Conservation (phyloP, 2,329 filamentous ascomycete genomes). For the Apiospora rasikravindrae region DNA sequence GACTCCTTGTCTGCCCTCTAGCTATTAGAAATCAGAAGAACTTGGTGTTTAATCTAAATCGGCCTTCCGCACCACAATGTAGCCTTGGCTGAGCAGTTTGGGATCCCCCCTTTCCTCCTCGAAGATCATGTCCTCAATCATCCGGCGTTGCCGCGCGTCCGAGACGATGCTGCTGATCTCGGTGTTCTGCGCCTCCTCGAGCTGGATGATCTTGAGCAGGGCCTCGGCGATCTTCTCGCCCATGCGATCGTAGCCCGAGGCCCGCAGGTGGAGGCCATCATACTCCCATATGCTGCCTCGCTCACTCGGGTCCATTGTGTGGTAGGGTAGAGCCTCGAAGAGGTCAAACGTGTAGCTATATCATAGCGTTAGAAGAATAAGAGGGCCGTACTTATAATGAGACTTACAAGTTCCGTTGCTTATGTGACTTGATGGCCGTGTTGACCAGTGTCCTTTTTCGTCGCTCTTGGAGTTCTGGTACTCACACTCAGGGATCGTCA, state of each 20-base stretch:
- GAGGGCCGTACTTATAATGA: not conserved
- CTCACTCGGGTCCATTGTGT: constrained; percentile 51
- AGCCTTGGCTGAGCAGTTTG: constrained; percentile 54
- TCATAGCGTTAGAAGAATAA: not conserved
- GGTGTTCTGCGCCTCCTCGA: constrained; percentile 38
- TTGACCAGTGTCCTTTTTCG: constrained; percentile 55
- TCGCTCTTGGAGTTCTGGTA: constrained; percentile 36
- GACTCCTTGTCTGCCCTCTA: not conserved
- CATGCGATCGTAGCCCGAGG: constrained; percentile 66
- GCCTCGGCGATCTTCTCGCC: constrained; percentile 60
- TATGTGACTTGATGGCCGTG: constrained; percentile 54
- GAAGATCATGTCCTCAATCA: constrained; percentile 47
- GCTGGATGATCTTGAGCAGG: constrained; percentile 52
- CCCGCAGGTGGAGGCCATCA: constrained; percentile 64
- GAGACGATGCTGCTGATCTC: constrained; percentile 36
- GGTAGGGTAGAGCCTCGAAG: constrained; percentile 58
- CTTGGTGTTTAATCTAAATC: constrained; percentile 53
- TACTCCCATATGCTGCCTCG: constrained; percentile 58
- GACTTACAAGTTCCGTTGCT: constrained; percentile 58
- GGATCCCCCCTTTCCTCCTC: constrained; percentile 58
- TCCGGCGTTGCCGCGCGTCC: constrained; percentile 34
- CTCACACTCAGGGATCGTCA: constrained; percentile 65
- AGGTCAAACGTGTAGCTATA: constrained; percentile 64
- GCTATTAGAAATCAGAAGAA: constrained; percentile 26
- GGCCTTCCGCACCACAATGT: constrained; percentile 57